These are phyloP conservation scores for Coffea humblotiana DNA, from an alignment of 305 asterid species.

Conservation along the genomic window DNA sequence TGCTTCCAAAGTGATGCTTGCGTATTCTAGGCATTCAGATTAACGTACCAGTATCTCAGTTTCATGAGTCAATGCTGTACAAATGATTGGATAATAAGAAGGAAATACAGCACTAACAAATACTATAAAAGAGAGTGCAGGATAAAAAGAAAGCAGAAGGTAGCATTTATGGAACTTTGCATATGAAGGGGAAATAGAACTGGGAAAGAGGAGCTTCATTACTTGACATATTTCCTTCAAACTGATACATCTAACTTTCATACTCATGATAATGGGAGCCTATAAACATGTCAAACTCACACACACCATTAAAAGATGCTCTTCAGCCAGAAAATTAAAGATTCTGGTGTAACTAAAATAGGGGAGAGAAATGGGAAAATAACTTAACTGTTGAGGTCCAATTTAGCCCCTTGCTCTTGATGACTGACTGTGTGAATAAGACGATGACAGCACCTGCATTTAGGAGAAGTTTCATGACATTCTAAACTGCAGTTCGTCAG, in stretches of 20 bases:
- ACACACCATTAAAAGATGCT: constrained; percentile 1
- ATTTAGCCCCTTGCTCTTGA: constrained; percentile 35
- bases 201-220: not conserved
- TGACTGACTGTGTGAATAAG: constrained; percentile 70
- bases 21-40: not conserved
- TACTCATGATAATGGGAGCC: not conserved
- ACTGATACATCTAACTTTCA: not conserved
- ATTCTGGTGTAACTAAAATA: not conserved
- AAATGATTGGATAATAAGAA: not conserved
- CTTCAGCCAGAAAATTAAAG: not conserved
- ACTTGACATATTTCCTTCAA: not conserved
- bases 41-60: not conserved
- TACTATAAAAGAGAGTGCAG: not conserved
- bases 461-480: constrained; percentile 5
- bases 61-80: not conserved
- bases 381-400: constrained; percentile 2
- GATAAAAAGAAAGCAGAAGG: not conserved
- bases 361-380: not conserved
- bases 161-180: not conserved
- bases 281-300: not conserved
- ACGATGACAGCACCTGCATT: constrained; percentile 79
- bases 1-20: not conserved
- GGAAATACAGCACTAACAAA: not conserved
- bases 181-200: not conserved
- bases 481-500: not conserved